Conservation (phyloP, 1,284 basidiomycete genomes). For the Coniferiporia weirii region DNA sequence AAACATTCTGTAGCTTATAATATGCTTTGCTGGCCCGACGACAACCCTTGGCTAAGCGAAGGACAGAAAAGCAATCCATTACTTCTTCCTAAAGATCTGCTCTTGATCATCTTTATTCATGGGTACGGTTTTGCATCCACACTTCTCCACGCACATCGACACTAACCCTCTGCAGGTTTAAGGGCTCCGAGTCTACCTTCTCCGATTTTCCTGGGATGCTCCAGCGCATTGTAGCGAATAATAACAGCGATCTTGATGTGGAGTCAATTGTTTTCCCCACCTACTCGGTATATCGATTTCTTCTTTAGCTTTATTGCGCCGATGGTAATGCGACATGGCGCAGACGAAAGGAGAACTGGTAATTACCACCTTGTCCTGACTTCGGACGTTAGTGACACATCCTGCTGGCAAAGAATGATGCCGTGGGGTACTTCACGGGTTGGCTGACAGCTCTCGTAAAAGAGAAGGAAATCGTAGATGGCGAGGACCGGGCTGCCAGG, state of each 20-base stretch:
- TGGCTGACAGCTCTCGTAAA: constrained; percentile 84
- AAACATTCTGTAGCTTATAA: no score
- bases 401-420: constrained; percentile 52
- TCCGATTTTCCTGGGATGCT: constrained; percentile 71
- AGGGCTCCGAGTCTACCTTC: constrained; percentile 77
- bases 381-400: background rate
- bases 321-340: constrained; percentile 14
- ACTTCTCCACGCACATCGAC: background rate
- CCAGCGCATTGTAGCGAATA: constrained; percentile 67
- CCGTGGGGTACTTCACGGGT: constrained; percentile 79
- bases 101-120: constrained; percentile 46
- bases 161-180: constrained; percentile 41
- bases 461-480: constrained; percentile 67
- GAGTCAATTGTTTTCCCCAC: constrained; percentile 83
- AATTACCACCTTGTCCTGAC: constrained; percentile 26
- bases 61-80: background rate
- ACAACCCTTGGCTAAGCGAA: constrained; percentile 3
- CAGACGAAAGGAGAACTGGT: constrained; percentile 87
- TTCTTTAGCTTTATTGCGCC: background rate
- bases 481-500: constrained; percentile 66
- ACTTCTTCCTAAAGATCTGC: constrained; percentile 31
- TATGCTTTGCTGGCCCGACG: no score
- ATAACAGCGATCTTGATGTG: constrained; percentile 47
- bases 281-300: constrained; percentile 63
- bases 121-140: constrained; percentile 39